Evolutionary conservation across 495 filamentous ascomycete genomes (phyloP).

Genomic region (Hyphodiscus hymeniophilus): DNA sequence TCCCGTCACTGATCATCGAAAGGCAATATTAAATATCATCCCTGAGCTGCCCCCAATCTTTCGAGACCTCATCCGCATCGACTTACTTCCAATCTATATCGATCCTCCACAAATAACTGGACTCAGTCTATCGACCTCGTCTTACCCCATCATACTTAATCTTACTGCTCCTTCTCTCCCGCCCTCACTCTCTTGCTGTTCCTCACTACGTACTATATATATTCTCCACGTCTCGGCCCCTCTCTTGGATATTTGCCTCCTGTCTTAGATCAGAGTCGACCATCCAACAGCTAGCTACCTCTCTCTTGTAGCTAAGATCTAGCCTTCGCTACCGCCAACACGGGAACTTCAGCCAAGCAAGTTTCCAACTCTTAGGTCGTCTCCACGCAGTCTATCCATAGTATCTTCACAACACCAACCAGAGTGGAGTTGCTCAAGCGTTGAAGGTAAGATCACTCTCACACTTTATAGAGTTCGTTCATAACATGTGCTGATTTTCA

Average conservation of each 20-base stretch:
- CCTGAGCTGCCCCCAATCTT: background rate
- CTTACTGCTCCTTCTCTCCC: conserved; percentile 11
- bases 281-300: background rate
- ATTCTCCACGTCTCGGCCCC: conserved; percentile 10
- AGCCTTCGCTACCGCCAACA: conserved; percentile 9
- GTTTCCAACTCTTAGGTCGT: background rate
- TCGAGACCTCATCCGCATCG: background rate
- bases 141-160: conserved; percentile 19
- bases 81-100: background rate
- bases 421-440: conserved; percentile 7
- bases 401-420: background rate
- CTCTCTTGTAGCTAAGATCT: background rate
- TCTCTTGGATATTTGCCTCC: background rate
- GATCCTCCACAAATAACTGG: too few species aligned
- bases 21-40: background rate
- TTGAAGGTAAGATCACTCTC: conserved; percentile 10
- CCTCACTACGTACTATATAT: conserved; percentile 16
- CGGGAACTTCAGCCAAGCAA: background rate
- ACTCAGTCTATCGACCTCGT: too few species aligned
- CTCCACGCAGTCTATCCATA: background rate
- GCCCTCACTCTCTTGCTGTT: conserved; percentile 3
- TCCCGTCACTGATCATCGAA: too few species aligned
- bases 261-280: conserved; percentile 17
- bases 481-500: background rate
- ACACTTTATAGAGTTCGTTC: background rate